These are phyloP conservation scores for Echinochloa phyllopogon DNA, from an alignment of 176 grass and related monocot genomes.

Conservation along the genomic window DNA sequence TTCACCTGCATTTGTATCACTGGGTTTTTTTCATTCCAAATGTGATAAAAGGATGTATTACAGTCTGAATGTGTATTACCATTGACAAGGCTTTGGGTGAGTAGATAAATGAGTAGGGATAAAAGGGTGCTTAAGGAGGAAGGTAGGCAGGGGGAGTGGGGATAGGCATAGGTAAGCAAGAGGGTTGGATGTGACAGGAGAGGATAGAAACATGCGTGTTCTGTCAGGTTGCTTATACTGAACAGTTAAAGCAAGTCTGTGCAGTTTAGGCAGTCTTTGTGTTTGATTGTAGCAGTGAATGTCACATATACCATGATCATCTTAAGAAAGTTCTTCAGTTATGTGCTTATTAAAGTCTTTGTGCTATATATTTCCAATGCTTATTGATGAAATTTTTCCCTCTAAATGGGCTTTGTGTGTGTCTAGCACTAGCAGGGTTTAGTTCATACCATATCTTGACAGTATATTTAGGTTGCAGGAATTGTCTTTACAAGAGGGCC, in stretches of 20 bases:
- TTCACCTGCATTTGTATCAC: too few species aligned
- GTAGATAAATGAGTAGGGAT: neutral
- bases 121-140: neutral
- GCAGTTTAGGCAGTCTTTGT: neutral
- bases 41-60: too few species aligned
- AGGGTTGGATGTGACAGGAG: neutral
- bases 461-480: slow-evolving; percentile 81
- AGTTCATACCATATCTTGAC: slow-evolving; percentile 19
- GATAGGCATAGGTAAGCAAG: too few species aligned
- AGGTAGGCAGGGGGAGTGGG: too few species aligned
- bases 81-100: neutral
- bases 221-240: neutral
- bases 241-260: neutral
- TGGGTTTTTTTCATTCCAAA: too few species aligned
- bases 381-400: neutral
- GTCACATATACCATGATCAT: neutral
- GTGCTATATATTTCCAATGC: neutral
- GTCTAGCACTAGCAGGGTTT: neutral
- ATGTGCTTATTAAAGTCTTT: neutral
- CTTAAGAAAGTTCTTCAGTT: neutral
- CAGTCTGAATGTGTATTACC: too few species aligned
- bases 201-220: neutral
- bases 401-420: neutral
- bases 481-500: slow-evolving; percentile 95
- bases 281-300: slow-evolving; percentile 8